Base-by-base conservation (phyloP, 176 grass and related monocot species). In the Oryza coarctata region DNA sequence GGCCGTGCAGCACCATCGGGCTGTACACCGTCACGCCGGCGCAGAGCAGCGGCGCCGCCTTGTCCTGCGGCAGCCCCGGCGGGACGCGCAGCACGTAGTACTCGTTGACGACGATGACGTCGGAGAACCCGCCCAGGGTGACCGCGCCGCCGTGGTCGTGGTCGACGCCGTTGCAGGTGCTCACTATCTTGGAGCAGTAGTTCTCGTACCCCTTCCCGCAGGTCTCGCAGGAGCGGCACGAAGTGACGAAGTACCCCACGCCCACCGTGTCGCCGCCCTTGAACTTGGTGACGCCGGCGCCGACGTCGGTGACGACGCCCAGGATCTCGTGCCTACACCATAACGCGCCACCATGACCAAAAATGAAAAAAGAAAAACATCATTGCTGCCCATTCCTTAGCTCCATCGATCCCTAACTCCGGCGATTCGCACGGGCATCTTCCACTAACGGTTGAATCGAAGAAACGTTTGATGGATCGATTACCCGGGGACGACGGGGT, bases 401-500 rank as follows among this genome's bases (percentile, higher is more conserved):
- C n/a, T 49, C 31, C 49, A 26, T 74, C n/a, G n/a, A n/a, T 33
- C 2, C n/a, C n/a, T n/a, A 52, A 3, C 23, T 20, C 44, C 40
- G 50, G 5, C 5, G 1, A 32, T 12, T 26, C 18, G 6, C 40
- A 50, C 71, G 3, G 3, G 0, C 3, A 13, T 18, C 6, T 2
- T 45, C 23, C 3, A 69, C 4, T 31, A 3, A 49, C n/a, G 43
- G 10, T 32, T 12, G 18, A 2, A 58, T 60, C 73, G 29, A 74
- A 52, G 14, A 74, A 28, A 25, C 1, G 15, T 22, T 20, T 44
- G 20, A 44, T 5, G 61, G 43, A 68, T 18, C 13, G 43, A 68
- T 70, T 91, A 94, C 92, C 92, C 92, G 28, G 92, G 92, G 18
- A 94, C 92, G 12, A 89, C 83, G 6, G 92, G 92, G 81, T 94